Percentiles rank a stretch among this genome's conserved stretches.
These are phyloP conservation scores for Zygnema cylindricum DNA, from an alignment of 139 green algal species.

Conservation along the genomic window DNA sequence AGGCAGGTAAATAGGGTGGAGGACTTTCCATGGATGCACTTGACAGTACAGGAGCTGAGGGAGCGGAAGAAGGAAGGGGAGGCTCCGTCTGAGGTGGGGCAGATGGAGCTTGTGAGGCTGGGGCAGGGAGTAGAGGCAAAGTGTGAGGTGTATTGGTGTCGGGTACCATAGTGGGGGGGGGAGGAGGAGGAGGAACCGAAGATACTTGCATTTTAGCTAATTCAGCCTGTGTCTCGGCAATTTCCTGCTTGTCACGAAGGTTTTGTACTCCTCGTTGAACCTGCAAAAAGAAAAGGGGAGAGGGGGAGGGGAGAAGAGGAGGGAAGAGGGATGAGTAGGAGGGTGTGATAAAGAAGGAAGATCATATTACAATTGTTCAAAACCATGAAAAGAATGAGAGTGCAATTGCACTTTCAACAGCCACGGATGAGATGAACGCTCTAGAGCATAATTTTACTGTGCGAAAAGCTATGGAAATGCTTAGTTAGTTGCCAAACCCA, in stretches of 20 bases:
- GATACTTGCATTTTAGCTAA: conserved; percentile 49
- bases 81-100: conserved; percentile 1
- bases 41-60: not conserved
- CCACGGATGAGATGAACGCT: too few species aligned
- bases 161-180: not conserved
- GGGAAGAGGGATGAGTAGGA: too few species aligned
- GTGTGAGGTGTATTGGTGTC: not conserved
- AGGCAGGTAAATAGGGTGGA: conserved; percentile 13
- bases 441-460: too few species aligned
- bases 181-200: not conserved
- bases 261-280: conserved; percentile 57
- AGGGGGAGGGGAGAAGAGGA: too few species aligned
- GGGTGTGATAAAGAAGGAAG: too few species aligned
- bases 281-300: conserved; percentile 39
- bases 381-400: too few species aligned
- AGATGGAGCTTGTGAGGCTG: not conserved
- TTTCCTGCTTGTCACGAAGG: conserved; percentile 61
- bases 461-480: too few species aligned
- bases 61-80: not conserved
- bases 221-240: conserved; percentile 57
- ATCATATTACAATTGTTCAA: too few species aligned
- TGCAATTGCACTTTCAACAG: too few species aligned
- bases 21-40: not conserved
- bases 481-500: too few species aligned
- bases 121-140: conserved; percentile 6